phyloP scores from a whole-genome alignment of 169 alveolate genomes.

The Prorocentrum cordatum region DNA sequence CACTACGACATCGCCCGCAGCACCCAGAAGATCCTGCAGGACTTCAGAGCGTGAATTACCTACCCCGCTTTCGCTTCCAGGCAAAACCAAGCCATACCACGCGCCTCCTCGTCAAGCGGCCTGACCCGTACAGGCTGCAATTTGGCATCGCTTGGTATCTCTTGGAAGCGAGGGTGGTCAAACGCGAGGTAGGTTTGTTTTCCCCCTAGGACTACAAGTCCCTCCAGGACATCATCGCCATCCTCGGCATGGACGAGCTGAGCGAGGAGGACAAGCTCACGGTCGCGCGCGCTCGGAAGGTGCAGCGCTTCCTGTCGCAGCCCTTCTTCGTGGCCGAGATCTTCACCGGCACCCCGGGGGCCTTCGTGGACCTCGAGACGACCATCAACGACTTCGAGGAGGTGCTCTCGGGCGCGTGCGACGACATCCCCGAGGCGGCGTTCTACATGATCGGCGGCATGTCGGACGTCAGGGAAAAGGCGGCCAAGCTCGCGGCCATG shows the following conservation, averaged over 20 bases:
- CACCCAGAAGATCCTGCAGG: constrained; percentile 91
- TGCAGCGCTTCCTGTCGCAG: constrained; percentile 91
- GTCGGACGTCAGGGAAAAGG: constrained; percentile 87
- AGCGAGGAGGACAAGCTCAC: constrained; percentile 92
- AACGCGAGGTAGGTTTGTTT: too few relatives aligned
- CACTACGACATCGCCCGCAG: constrained; percentile 92
- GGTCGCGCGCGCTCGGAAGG: constrained; percentile 94
- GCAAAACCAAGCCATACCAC: too few relatives aligned
- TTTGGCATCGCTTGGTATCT: too few relatives aligned
- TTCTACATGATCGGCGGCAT: constrained; percentile 95
- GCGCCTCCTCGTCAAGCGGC: too few relatives aligned
- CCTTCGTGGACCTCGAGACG: constrained; percentile 61
- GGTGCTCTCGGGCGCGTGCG: constrained; percentile 90
- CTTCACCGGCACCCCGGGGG: constrained; percentile 68
- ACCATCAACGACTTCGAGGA: constrained; percentile 87
- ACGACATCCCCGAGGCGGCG: constrained; percentile 92
- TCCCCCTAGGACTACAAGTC: constrained; percentile 74
- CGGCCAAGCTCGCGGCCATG: constrained; percentile 77
- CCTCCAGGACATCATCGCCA: constrained; percentile 90
- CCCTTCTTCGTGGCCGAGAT: constrained; percentile 95
- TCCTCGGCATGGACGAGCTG: constrained; percentile 93
- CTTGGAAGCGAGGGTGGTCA: too few relatives aligned
- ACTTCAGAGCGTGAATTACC: too few relatives aligned
- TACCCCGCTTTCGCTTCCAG: too few relatives aligned
- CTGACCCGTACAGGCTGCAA: too few relatives aligned